Evolutionary conservation across 805 yeast genomes (phyloP).

Genomic region (Nakazawaea anatomiae): DNA sequence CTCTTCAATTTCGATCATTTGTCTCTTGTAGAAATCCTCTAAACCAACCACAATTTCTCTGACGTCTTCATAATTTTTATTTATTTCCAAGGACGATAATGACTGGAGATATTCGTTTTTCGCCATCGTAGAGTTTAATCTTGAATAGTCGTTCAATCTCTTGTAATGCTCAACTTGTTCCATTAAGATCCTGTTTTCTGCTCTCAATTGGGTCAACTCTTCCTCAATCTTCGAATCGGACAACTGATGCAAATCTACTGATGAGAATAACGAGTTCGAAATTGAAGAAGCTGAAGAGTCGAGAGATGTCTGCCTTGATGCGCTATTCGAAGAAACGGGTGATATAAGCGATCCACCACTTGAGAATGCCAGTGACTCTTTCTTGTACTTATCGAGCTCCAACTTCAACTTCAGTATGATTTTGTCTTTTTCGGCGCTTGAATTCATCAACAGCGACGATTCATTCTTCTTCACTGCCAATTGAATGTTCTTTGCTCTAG

Average conservation of each 20-base stretch:
- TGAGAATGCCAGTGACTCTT: slow-evolving; percentile 31
- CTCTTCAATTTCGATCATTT: slow-evolving; percentile 50
- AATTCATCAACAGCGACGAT: slow-evolving; percentile 18
- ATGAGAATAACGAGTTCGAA: background rate
- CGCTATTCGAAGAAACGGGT: background rate
- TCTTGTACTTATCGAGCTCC: slow-evolving; percentile 57
- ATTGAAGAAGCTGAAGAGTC: slow-evolving; percentile 1
- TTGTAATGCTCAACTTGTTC: slow-evolving; percentile 68
- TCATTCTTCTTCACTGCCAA: slow-evolving; percentile 58
- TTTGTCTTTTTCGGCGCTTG: slow-evolving; percentile 38
- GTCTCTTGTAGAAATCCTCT: slow-evolving; percentile 42
- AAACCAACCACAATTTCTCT: slow-evolving; percentile 33
- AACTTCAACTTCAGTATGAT: slow-evolving; percentile 49
- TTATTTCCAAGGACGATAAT: slow-evolving; percentile 37
- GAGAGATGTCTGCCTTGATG: background rate
- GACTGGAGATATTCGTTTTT: slow-evolving; percentile 57
- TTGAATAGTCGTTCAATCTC: slow-evolving; percentile 46
- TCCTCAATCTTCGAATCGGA: slow-evolving; percentile 17
- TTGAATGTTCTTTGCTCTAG: slow-evolving; percentile 83
- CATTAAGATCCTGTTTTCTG: slow-evolving; percentile 60
- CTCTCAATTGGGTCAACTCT: slow-evolving; percentile 35
- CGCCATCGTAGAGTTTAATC: slow-evolving; percentile 35
- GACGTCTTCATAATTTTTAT: slow-evolving; percentile 19
- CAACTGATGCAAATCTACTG: background rate
- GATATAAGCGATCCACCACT: slow-evolving; percentile 5